Base-by-base conservation (phyloP, 1,284 basidiomycete species). In the Ustilago xerochloae region DNA sequence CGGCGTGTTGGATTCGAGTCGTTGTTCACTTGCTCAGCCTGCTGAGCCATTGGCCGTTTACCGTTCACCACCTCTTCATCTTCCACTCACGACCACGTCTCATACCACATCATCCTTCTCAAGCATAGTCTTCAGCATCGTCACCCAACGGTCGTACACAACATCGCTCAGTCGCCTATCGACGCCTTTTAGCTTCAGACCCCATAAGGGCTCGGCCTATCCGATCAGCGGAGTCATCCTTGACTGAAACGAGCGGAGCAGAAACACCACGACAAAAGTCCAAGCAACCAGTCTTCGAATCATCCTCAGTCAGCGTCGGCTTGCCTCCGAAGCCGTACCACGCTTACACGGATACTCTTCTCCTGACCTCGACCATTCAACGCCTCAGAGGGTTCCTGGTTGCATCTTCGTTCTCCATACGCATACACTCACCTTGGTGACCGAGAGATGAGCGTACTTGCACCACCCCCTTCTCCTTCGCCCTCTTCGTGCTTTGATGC, bases 381-480 rank as follows among this genome's bases (percentile, higher is more conserved):
- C n/a, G n/a, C n/a, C n/a, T n/a, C n/a, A n/a, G n/a, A n/a, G n/a
- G n/a, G n/a, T 43, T 43, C 15, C 20, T 10, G 39, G 20, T 22
- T 18, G 39, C 39, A 18, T 20, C 16, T 46, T 28, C 43, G 10
- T 26, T 28, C 8, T 36, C 24, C 33, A 22, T 38, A 9, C n/a
- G 24, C 16, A 38, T 29, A 50, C 45, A 16, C 47, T 20, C 8
- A 10, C 39, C n/a, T n/a, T n/a, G n/a, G n/a, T n/a, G 32, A 41
- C 55, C 10, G 30, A 69, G 72, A 59, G 55, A 77, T 77, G 75
- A 77, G 75, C 66, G 65, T 77, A 5, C 75, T 77, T 16, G 69
- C 57, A 6, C 69, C 66, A 6, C 69, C 75, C 12, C 75, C 75
- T 20, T 74, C 70, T 3, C 70, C 75, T 6, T 66, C 75, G 28